Conservation (phyloP, 2,329 filamentous ascomycete genomes). For the Aaosphaeria pasadenensis region DNA sequence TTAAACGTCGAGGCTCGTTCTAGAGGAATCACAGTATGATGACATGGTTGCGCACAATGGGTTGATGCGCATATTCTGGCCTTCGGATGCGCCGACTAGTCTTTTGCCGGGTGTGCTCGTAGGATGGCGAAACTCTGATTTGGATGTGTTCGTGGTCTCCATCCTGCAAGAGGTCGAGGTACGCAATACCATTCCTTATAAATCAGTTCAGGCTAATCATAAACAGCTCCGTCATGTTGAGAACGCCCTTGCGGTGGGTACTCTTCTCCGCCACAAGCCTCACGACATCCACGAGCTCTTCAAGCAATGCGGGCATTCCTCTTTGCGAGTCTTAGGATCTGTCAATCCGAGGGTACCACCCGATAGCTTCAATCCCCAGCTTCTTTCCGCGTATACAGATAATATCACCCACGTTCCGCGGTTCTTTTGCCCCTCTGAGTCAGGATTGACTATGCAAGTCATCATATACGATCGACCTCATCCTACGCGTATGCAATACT, state of each 20-base stretch:
- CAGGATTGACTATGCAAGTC: slow-evolving; percentile 74
- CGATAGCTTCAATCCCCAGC: slow-evolving; percentile 61
- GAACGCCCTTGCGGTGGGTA: slow-evolving; percentile 78
- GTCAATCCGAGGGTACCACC: slow-evolving; percentile 62
- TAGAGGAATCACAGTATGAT: slow-evolving; percentile 57
- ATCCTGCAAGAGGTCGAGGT: slow-evolving; percentile 91
- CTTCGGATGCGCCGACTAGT: slow-evolving; percentile 75
- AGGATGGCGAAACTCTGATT: slow-evolving; percentile 89
- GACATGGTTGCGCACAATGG: slow-evolving; percentile 71
- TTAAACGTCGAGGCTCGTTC: slow-evolving; percentile 92
- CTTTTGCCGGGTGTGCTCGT: slow-evolving; percentile 80
- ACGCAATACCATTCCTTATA: slow-evolving; percentile 1
- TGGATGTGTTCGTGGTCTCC: slow-evolving; percentile 87
- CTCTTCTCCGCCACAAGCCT: slow-evolving; percentile 76
- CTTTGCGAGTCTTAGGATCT: slow-evolving; percentile 82
- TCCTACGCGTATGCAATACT: slow-evolving; percentile 90
- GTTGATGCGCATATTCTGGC: slow-evolving; percentile 98
- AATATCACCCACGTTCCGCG: slow-evolving; percentile 58
- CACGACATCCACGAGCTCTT: slow-evolving; percentile 79
- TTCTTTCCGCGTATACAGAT: slow-evolving; percentile 61
- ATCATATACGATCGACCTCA: slow-evolving; percentile 85
- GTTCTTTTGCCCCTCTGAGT: slow-evolving; percentile 65
- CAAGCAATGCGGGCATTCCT: slow-evolving; percentile 76
- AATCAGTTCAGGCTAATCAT: slow-evolving; percentile 2
- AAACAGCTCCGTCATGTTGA: slow-evolving; percentile 74